A percentile compares a stretch with the other conserved stretches of the same genome.
Evolutionary conservation across 2,329 filamentous ascomycete species (phyloP).

Genomic region (Uncinocarpus reesii): DNA sequence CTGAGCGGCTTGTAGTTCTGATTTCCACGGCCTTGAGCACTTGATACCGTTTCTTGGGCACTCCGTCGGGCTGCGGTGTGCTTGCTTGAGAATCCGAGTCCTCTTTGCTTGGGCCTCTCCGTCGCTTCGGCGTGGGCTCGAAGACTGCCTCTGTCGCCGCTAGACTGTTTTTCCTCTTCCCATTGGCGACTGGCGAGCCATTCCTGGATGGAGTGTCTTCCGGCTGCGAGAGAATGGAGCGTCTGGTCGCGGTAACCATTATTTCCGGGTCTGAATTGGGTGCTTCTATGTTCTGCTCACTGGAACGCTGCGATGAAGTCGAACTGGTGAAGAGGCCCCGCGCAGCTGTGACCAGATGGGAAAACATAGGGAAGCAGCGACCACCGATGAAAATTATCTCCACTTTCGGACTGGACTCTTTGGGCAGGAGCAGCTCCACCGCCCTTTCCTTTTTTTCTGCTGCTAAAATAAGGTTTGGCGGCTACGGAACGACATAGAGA

Average conservation of each 20-base stretch:
- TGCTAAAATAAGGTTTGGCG: no score
- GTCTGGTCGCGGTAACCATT: slow-evolving; percentile 31
- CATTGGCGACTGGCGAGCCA: slow-evolving; percentile 10
- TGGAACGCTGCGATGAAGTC: slow-evolving; percentile 20
- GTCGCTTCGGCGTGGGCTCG: slow-evolving; percentile 11
- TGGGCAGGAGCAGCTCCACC: neutral
- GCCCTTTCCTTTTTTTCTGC: no score
- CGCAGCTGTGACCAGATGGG: slow-evolving; percentile 34
- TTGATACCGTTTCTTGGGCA: slow-evolving; percentile 7
- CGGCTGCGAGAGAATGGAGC: slow-evolving; percentile 20
- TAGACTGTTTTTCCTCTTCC: slow-evolving; percentile 26
- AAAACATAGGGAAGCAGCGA: slow-evolving; percentile 29
- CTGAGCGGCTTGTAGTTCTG: slow-evolving; percentile 3
- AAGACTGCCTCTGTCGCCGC: neutral
- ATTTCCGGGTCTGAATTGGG: slow-evolving; percentile 13
- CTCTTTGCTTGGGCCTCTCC: slow-evolving; percentile 1
- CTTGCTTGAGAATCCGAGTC: neutral
- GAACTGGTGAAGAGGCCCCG: slow-evolving; percentile 33
- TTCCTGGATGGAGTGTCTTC: slow-evolving; percentile 4
- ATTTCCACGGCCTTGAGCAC: slow-evolving; percentile 15
- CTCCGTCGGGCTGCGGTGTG: neutral
- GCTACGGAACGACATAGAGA: no score
- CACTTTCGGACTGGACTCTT: neutral
- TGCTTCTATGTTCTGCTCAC: slow-evolving; percentile 6
- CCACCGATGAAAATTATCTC: neutral